Base-by-base conservation (phyloP, 139 green algal species). In the Volvox africanus region DNA sequence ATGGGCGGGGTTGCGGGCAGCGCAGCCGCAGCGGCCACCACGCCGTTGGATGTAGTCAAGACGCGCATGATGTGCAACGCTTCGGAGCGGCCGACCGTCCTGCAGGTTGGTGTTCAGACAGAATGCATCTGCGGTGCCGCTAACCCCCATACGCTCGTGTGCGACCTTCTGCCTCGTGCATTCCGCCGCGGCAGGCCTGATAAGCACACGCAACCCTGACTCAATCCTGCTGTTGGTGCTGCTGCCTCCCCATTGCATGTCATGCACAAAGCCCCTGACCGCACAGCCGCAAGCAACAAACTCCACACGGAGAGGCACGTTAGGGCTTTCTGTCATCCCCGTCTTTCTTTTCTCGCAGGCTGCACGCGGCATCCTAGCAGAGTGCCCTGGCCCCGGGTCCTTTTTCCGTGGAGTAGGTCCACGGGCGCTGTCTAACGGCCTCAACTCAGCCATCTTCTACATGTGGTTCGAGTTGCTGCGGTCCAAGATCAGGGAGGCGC, bases 1-100 rank as follows among this genome's bases (percentile, higher is more conserved):
- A 98, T 99, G 93, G 98, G 98, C n/a, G 80, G 95, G 14, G 37
- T 77, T 20, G 91, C 97, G 44, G 97, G 98, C 36, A 97, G 95
- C 5, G 94, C 98, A 81, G 98, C 98, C 1, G 97, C 96, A 26
- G 97, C 96, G 16, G 95, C 96, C 35, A 99, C 97, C 18, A 99
- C 96, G 1, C 98, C 98, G 0, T 90, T 99, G 86, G 98, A 99
- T 83, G 98, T 99, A 13, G 91, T 99, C 36, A 99, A 99, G 93
- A 99, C 98, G 14, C 92, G 95, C 62, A 98, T 99, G 97, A 99
- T 99, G 97, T 98, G 95, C 94, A 94, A 81, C 50, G 97, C 97
- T 14, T 93, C 93, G 33, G 88, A 33, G 30, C 86, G 95, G 20
- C 97, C 97, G 0, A 96, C 95, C 32, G 93, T 99, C 55, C 50